Evolutionary conservation across 257 asterid genomes (phyloP), one percentile per base, ranked within the genome.

Genomic region (Paulownia fortunei): DNA sequence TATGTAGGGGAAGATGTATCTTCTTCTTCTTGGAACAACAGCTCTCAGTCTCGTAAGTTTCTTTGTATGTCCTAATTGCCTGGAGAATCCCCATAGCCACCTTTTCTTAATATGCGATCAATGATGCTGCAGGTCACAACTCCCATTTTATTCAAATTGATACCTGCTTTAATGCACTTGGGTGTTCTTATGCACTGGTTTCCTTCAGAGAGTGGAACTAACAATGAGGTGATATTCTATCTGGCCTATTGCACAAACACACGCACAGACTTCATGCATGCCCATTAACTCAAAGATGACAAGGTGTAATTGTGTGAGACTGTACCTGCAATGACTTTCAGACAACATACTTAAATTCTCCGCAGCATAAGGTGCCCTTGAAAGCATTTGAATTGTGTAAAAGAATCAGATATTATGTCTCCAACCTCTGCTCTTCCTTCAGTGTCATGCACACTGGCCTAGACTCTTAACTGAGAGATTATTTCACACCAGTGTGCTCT

Each of bases 21-120:
- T 94, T 59, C 98, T 94, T 67, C 98, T 94, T 77, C 96, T 94
- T 49, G 98, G 98, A 68, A 94, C 98, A 76, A 94, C 98, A 37
- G 98, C 98, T 5, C 86, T 94, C 58, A 94, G 98, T 80, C 98
- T 94, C 18, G 98, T 94, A 78, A 91, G 92, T 80, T 64, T 76
- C 63, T 52, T 51, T 42, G 24, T 16, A 6, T 51, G 37, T 69
- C 73, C 46, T 39, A 77, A 76, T 41, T 13, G 47, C 65, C 37
- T 47, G 37, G 8, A 42, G 13, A 23, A 46, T 76, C 41, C 66
- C 36, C 62, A 58, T 23, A 6, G 23, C 32, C 23, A 36, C 26
- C 34, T 73, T 16, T 54, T 70, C 55, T 21, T 23, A 36, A 32
- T 47, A 58, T 18, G 6, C 12, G 13, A 34, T 76, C 47, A 72